Evolutionary conservation across 2,329 filamentous ascomycete species (phyloP).

Genomic region (Neofusicoccum laricinum): DNA sequence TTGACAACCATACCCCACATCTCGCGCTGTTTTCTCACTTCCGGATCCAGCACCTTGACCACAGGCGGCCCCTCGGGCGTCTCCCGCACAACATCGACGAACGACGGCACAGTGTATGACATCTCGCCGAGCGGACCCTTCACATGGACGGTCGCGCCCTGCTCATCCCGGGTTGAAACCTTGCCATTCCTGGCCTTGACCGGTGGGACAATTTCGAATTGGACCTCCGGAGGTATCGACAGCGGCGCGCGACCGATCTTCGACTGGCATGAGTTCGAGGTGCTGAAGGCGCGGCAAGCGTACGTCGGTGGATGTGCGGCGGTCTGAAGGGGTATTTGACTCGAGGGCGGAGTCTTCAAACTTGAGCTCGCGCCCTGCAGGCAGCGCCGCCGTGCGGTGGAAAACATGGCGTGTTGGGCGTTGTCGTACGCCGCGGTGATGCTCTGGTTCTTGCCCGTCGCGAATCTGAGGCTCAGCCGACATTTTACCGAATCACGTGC

Average conservation of each 20-base stretch:
- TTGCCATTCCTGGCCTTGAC: constrained; percentile 53
- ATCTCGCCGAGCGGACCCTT: constrained; percentile 78
- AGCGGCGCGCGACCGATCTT: constrained; percentile 74
- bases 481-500: constrained; percentile 3
- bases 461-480: not conserved
- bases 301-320: constrained; percentile 65
- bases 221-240: constrained; percentile 56
- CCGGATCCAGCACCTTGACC: constrained; percentile 67
- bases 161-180: constrained; percentile 60
- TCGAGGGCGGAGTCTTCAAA: constrained; percentile 28
- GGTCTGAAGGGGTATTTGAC: constrained; percentile 56
- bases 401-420: constrained; percentile 56
- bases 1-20: constrained; percentile 81
- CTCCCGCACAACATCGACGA: constrained; percentile 70
- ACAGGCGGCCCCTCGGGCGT: constrained; percentile 59
- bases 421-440: not conserved
- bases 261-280: constrained; percentile 63
- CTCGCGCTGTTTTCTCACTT: constrained; percentile 72
- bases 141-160: constrained; percentile 68
- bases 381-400: constrained; percentile 57
- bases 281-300: constrained; percentile 63
- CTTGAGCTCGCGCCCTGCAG: constrained; percentile 52
- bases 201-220: constrained; percentile 65
- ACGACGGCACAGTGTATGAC: constrained; percentile 74
- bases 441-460: not conserved